phyloP scores from a whole-genome alignment of 495 filamentous ascomycete genomes.

The Platismatia glauca region DNA sequence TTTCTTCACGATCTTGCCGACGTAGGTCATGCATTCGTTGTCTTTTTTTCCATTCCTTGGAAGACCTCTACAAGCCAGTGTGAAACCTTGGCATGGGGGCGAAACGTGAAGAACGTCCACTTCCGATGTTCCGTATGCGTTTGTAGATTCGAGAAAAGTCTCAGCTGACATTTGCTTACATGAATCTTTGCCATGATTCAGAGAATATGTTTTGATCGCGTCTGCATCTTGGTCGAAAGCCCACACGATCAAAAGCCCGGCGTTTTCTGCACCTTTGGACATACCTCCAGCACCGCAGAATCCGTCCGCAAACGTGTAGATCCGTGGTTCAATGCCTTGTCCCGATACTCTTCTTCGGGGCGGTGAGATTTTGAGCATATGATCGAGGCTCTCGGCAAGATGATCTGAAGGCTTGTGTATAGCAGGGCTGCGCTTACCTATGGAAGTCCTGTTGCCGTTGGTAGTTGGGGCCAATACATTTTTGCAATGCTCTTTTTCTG shows the following conservation, averaged over 20 bases:
- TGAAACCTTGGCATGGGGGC: not conserved
- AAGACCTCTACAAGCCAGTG: not conserved
- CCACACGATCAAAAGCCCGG: conserved; percentile 49
- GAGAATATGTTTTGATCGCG: not conserved
- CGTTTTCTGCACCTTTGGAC: conserved; percentile 53
- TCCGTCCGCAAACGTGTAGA: conserved; percentile 55
- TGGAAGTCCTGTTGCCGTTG: too few species aligned
- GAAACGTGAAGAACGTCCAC: not conserved
- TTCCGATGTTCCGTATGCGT: not conserved
- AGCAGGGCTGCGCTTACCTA: too few species aligned
- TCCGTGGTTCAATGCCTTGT: too few species aligned
- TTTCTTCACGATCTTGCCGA: not conserved
- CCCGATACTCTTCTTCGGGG: too few species aligned
- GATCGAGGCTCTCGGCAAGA: too few species aligned
- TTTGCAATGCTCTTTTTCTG: too few species aligned
- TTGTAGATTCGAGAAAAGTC: not conserved
- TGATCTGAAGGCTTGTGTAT: too few species aligned
- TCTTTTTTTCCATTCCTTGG: not conserved
- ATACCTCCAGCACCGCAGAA: conserved; percentile 70
- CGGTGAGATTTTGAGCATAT: too few species aligned
- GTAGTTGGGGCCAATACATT: too few species aligned
- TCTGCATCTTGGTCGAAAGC: conserved; percentile 42
- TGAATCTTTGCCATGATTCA: not conserved
- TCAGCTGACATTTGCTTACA: not conserved
- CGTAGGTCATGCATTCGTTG: not conserved